Evolutionary conservation across 768 basidiomycete species (phyloP).

Genomic region (Leccinum fibrillosum): DNA sequence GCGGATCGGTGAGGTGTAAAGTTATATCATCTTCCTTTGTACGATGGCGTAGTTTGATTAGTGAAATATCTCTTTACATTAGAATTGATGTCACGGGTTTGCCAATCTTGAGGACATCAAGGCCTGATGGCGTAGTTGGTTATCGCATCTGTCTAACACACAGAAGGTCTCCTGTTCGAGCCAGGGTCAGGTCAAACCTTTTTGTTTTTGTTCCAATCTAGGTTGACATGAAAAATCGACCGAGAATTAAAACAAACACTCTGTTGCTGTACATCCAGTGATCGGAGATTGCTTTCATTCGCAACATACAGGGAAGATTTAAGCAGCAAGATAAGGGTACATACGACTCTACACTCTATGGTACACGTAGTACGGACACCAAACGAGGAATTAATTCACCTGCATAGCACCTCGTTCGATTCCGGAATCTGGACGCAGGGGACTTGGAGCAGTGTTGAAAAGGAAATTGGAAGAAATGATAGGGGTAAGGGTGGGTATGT

Average conservation of each 20-base stretch:
- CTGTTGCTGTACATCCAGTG: too few relatives aligned
- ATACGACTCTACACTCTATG: constrained; percentile 25
- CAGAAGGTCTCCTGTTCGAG: constrained; percentile 71
- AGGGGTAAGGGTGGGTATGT: background rate
- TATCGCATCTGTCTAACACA: constrained; percentile 82
- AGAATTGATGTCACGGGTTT: background rate
- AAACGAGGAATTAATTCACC: background rate
- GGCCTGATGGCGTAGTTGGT: constrained; percentile 48
- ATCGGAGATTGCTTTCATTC: too few relatives aligned
- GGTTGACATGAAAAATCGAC: too few relatives aligned
- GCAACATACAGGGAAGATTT: background rate
- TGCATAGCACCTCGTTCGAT: background rate
- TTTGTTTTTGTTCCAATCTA: background rate
- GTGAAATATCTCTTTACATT: background rate
- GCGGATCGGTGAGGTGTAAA: constrained; percentile 50
- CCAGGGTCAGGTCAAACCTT: constrained; percentile 43
- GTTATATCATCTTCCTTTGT: background rate
- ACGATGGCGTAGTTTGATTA: background rate
- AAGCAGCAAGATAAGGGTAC: constrained; percentile 20
- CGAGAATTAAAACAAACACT: background rate
- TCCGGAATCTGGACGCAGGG: constrained; percentile 2
- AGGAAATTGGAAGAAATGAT: background rate
- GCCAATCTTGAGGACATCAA: background rate
- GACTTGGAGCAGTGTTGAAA: background rate
- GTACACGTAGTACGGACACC: constrained; percentile 9